Percentiles rank a stretch among this genome's conserved stretches.
Evolutionary conservation across 1,139 yeast species (phyloP).

Genomic region (Pichia sp.): DNA sequence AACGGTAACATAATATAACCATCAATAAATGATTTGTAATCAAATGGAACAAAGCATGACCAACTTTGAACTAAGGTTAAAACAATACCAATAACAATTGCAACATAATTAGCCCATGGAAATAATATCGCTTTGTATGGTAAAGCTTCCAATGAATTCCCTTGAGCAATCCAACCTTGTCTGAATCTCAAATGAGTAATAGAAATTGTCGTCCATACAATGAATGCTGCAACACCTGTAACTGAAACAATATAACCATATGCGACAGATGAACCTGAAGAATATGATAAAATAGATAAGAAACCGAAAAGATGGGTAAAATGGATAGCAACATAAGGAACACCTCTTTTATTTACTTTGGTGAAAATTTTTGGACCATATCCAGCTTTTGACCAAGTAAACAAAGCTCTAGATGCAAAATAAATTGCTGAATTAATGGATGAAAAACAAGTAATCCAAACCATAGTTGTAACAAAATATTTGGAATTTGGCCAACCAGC

Average conservation of each 20-base stretch:
- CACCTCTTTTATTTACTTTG: conserved; percentile 41
- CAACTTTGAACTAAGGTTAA: conserved; percentile 65
- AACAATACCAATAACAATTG: conserved; percentile 45
- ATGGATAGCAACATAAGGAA: conserved; percentile 46
- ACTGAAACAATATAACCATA: conserved; percentile 48
- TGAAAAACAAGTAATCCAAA: conserved; percentile 45
- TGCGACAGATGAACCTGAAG: conserved; percentile 50
- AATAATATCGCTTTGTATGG: conserved; percentile 49
- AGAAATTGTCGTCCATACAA: conserved; percentile 46
- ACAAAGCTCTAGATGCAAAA: conserved; percentile 47
- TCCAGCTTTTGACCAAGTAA: conserved; percentile 45
- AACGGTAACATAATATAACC: conserved; percentile 60
- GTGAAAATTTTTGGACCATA: conserved; percentile 42
- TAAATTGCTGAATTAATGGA: conserved; percentile 51
- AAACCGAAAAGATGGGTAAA: conserved; percentile 45
- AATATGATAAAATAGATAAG: conserved; percentile 43
- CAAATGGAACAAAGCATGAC: conserved; percentile 57
- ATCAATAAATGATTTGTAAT: conserved; percentile 56
- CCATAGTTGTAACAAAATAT: conserved; percentile 46
- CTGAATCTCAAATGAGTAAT: conserved; percentile 44
- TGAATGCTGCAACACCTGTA: conserved; percentile 52
- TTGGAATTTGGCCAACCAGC: conserved; percentile 50
- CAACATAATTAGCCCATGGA: conserved; percentile 49
- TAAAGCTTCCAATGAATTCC: conserved; percentile 40
- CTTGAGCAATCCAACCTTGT: conserved; percentile 43